Percentiles rank a stretch among this genome's conserved stretches.
Evolutionary conservation across 495 filamentous ascomycete genomes (phyloP).

Genomic region (Tuber microsphaerosporum): DNA sequence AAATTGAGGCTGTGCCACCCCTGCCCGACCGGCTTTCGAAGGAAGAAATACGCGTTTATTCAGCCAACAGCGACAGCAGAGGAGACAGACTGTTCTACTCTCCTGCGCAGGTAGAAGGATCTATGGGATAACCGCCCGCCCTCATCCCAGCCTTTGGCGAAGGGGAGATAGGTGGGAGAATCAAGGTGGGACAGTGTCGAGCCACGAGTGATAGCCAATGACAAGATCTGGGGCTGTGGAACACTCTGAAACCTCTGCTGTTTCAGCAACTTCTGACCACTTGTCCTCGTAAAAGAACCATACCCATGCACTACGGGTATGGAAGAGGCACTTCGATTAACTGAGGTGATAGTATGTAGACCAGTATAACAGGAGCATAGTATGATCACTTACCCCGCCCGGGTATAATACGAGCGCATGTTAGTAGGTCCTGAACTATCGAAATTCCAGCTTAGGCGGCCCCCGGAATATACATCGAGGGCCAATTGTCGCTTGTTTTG

Average conservation of each 20-base stretch:
- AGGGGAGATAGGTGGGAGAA: background rate
- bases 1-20: background rate
- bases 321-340: background rate
- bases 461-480: background rate
- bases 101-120: background rate
- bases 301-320: background rate
- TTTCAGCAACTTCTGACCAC: background rate
- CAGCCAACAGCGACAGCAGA: background rate
- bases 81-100: background rate
- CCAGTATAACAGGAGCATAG: background rate
- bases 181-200: background rate
- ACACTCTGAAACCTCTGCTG: background rate
- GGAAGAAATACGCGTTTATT: background rate
- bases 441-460: background rate
- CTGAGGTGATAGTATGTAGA: background rate
- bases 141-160: background rate
- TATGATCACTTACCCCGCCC: background rate
- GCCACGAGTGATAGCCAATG: background rate
- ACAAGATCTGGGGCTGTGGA: background rate
- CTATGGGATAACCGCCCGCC: background rate
- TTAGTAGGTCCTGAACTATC: background rate
- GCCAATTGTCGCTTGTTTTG: background rate
- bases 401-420: background rate
- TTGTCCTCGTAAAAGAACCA: background rate
- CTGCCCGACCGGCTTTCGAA: background rate